phyloP scores from a whole-genome alignment of 1,284 basidiomycete species.

The Kwoniella shivajii region DNA sequence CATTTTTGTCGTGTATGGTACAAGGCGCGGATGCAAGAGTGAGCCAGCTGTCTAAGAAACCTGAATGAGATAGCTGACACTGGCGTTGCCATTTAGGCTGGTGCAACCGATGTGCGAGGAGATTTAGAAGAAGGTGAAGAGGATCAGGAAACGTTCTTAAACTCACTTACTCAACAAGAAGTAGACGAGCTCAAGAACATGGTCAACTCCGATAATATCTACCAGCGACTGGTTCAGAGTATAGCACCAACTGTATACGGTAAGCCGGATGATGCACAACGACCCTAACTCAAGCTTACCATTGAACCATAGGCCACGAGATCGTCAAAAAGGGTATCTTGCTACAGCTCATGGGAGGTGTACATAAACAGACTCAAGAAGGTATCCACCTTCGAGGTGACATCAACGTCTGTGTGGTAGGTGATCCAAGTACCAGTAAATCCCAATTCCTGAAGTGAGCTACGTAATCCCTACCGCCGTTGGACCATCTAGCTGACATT shows the following conservation, averaged over 20 bases:
- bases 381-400: conserved; percentile 98
- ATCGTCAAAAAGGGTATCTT: conserved; percentile 98
- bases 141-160: conserved; percentile 74
- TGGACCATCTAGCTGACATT: conserved; percentile 9
- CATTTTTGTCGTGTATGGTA: conserved; percentile 97
- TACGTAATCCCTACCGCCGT: neutral
- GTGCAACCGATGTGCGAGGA: conserved; percentile 76
- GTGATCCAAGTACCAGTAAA: conserved; percentile 95
- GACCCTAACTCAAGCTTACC: neutral
- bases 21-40: conserved; percentile 84
- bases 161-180: conserved; percentile 88
- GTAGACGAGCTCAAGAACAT: conserved; percentile 91
- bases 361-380: conserved; percentile 94
- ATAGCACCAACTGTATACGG: conserved; percentile 98
- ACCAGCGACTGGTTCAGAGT: conserved; percentile 86
- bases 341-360: conserved; percentile 99
- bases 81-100: conserved; percentile 58
- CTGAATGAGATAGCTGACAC: neutral
- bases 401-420: conserved; percentile 97
- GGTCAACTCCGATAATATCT: conserved; percentile 93
- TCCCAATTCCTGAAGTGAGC: conserved; percentile 96
- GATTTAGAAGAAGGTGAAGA: conserved; percentile 79
- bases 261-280: conserved; percentile 14
- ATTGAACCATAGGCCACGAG: conserved; percentile 66
- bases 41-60: neutral